Conservation (phyloP, 2,329 filamentous ascomycete genomes). For the Colletotrichum sidae region DNA sequence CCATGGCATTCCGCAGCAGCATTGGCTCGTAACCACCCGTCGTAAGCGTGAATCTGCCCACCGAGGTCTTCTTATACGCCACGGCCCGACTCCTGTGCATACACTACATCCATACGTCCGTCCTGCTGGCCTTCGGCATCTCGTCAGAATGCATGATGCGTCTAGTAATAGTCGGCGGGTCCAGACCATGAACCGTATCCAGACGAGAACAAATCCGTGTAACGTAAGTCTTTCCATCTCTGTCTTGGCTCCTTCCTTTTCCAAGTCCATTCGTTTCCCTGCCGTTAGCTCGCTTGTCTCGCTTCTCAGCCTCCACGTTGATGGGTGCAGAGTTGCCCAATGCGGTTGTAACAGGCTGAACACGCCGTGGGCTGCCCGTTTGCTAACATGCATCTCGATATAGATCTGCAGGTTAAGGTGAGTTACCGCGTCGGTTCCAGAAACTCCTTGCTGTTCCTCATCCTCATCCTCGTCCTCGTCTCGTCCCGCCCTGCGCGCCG, state of each 20-base stretch:
- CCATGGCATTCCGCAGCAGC: conserved; percentile 21
- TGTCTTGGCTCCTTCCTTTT: neutral
- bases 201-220: conserved; percentile 30
- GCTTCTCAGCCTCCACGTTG: no score
- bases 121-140: neutral
- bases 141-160: conserved; percentile 18
- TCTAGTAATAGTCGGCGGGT: conserved; percentile 22
- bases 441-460: neutral
- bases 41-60: conserved; percentile 1
- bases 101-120: neutral
- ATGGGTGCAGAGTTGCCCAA: conserved; percentile 4
- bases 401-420: conserved; percentile 33
- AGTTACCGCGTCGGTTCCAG: conserved; percentile 7
- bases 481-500: neutral
- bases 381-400: conserved; percentile 15
- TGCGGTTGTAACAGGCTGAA: conserved; percentile 1
- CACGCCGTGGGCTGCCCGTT: conserved; percentile 2
- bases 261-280: neutral
- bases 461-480: neutral
- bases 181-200: conserved; percentile 27
- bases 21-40: neutral
- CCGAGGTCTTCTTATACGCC: conserved; percentile 16
- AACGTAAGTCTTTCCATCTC: conserved; percentile 30
- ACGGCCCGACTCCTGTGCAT: conserved; percentile 7
- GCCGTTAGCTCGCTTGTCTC: neutral